Percentiles rank a stretch among this genome's conserved stretches.
Conservation (phyloP, 2,329 filamentous ascomycete species). For the Penicillium sp. region DNA sequence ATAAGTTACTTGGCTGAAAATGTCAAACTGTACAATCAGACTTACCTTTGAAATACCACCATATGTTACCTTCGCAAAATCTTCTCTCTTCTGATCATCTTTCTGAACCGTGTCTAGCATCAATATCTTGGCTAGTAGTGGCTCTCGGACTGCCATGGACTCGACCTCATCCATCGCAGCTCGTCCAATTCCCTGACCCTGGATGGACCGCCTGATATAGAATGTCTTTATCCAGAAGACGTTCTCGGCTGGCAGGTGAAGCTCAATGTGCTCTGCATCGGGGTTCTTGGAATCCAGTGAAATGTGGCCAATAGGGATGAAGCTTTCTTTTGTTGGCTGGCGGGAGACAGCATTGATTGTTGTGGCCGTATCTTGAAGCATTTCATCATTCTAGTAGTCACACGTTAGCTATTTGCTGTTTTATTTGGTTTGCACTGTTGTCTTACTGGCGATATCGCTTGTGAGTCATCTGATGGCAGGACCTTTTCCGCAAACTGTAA, state of each 20-base stretch:
- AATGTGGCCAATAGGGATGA: slow-evolving; percentile 23
- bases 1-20: background rate
- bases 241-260: slow-evolving; percentile 9
- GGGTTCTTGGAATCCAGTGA: slow-evolving; percentile 18
- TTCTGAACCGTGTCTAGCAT: slow-evolving; percentile 21
- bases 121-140: slow-evolving; percentile 16
- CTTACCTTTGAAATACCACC: slow-evolving; percentile 18
- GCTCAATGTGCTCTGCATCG: slow-evolving; percentile 8
- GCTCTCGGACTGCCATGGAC: slow-evolving; percentile 15
- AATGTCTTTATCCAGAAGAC: slow-evolving; percentile 25
- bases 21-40: too few species aligned
- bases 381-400: background rate
- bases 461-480: slow-evolving; percentile 8
- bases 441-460: background rate
- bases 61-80: slow-evolving; percentile 13
- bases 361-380: slow-evolving; percentile 17
- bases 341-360: slow-evolving; percentile 16
- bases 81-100: slow-evolving; percentile 17
- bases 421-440: background rate
- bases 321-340: slow-evolving; percentile 9
- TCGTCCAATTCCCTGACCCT: slow-evolving; percentile 20
- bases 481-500: slow-evolving; percentile 1
- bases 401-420: background rate
- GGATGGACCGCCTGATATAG: slow-evolving; percentile 10
- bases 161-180: slow-evolving; percentile 24